Percentiles rank a stretch among this genome's conserved stretches.
These are phyloP conservation scores for Mrakia blollopis DNA, from an alignment of 768 basidiomycete genomes.

Conservation along the genomic window DNA sequence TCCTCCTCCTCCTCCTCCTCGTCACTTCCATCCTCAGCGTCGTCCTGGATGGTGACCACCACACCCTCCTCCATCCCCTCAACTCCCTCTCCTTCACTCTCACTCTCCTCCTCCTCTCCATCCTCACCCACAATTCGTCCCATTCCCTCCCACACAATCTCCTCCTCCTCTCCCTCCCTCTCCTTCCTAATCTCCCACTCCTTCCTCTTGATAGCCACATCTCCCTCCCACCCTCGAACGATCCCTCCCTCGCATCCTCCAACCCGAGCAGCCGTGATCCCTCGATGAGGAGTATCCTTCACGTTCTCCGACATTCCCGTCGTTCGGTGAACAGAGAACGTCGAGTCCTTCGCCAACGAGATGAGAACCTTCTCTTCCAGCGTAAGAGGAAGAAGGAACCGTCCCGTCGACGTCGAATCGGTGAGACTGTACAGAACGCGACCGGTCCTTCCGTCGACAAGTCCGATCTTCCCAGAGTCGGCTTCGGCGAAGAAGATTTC, in stretches of 20 bases:
- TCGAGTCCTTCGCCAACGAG: constrained; percentile 68
- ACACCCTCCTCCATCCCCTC: constrained; percentile 22
- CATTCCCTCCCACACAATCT: constrained; percentile 68
- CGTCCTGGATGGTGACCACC: background rate
- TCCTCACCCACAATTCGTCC: constrained; percentile 25
- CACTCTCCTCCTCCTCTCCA: constrained; percentile 19
- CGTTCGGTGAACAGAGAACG: constrained; percentile 43
- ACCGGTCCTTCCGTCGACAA: constrained; percentile 20
- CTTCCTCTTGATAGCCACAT: constrained; percentile 26
- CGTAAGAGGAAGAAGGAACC: constrained; percentile 41
- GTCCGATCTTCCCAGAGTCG: constrained; percentile 59
- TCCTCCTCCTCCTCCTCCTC: background rate
- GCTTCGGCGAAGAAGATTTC: constrained; percentile 46
- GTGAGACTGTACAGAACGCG: constrained; percentile 19
- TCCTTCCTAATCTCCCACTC: constrained; percentile 17
- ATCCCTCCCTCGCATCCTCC: constrained; percentile 47
- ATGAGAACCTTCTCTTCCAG: constrained; percentile 71
- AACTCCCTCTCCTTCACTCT: constrained; percentile 12
- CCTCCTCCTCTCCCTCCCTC: constrained; percentile 49
- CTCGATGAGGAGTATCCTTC: constrained; percentile 59
- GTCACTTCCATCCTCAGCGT: constrained; percentile 13
- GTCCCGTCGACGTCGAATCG: constrained; percentile 2
- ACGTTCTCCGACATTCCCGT: constrained; percentile 54
- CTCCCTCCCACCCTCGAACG: constrained; percentile 13
- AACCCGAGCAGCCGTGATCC: constrained; percentile 61